Conservation (phyloP, 2,329 filamentous ascomycete species). For the Stachybotrys chlorohalonatus region DNA sequence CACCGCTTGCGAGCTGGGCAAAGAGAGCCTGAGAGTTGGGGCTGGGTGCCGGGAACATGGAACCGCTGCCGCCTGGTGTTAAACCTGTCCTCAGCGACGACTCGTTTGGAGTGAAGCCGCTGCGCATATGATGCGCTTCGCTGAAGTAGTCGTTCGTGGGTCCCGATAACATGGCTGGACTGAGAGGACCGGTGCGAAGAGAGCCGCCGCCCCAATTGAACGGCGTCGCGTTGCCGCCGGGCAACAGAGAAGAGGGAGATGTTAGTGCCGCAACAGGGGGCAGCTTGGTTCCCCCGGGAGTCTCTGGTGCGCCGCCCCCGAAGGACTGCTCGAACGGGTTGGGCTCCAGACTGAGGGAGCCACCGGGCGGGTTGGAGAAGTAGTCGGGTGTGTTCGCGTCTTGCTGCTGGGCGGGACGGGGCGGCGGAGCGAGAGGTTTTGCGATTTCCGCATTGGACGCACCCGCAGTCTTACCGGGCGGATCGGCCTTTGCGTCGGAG, state of each 20-base stretch:
- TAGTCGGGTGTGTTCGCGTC: slow-evolving; percentile 56
- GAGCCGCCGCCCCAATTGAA: slow-evolving; percentile 79
- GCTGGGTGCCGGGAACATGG: slow-evolving; percentile 91
- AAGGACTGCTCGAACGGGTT: slow-evolving; percentile 98
- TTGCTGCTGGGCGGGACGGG: slow-evolving; percentile 42
- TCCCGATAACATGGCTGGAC: slow-evolving; percentile 93
- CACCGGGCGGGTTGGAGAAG: slow-evolving; percentile 49
- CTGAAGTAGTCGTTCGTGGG: slow-evolving; percentile 80
- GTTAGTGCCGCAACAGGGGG: slow-evolving; percentile 86
- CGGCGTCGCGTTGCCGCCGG: slow-evolving; percentile 61
- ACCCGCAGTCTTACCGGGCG: slow-evolving; percentile 37
- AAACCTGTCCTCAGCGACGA: slow-evolving; percentile 85
- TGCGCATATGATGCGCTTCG: slow-evolving; percentile 67
- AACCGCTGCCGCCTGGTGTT: slow-evolving; percentile 89
- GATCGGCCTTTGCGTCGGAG: slow-evolving; percentile 38
- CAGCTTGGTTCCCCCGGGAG: slow-evolving; percentile 73
- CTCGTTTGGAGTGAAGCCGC: slow-evolving; percentile 93
- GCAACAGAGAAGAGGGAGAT: slow-evolving; percentile 74
- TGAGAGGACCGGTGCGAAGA: slow-evolving; percentile 82
- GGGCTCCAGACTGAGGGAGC: slow-evolving; percentile 66
- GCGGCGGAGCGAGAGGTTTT: slow-evolving; percentile 62
- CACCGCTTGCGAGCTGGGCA: slow-evolving; percentile 68
- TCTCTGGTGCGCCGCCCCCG: slow-evolving; percentile 58
- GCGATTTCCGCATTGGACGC: slow-evolving; percentile 47
- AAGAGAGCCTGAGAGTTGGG: slow-evolving; percentile 80